Evolutionary conservation across 2,329 filamentous ascomycete genomes (phyloP), one percentile per base, ranked within the genome.

Genomic region (Aspergillus novoparasiticus): DNA sequence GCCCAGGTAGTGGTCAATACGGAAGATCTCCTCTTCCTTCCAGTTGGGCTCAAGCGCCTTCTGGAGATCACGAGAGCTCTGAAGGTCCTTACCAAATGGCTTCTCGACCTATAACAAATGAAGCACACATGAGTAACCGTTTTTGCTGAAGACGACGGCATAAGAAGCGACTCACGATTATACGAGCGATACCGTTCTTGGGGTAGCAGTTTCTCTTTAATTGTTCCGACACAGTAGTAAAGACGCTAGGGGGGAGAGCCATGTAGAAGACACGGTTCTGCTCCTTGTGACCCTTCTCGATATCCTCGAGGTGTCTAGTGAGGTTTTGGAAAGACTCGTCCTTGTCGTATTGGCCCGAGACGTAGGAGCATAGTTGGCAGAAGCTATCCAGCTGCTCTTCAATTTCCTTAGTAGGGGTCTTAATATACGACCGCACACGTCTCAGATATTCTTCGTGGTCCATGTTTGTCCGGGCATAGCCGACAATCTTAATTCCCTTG

Each of bases 391-490:
- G 86, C 80, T 98, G 94, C 82, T 97, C 90, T 84, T 99, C 94
- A 71, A 96, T 89, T 73, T 98, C 95, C 85, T 97, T 96, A 71
- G 94, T 97, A 19, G 95, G 95, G 19, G 94, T 95, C 87, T 99
- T 98, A 85, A 99, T 99, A 84, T 97, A 96, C 65, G 93, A 97
- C 83, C 91, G 94, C 81, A 99, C 93, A 71, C 95, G 89, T 82
- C 90, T 92, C 77, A 98, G 86, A 84, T 92, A 98, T 81, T 99
- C 95, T 68, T 93, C 89, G 75, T 94, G 93, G 83, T 98, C 94
- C 95, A 99, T 99, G 86, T 97, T 97, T 73, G 95, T 99, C 78
- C 95, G 90, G 74, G 95, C 95, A 92, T 99, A 99, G 84, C 95
- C 95, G 75, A 99, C 89, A 78, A 99, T 97, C 81, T 89, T 92